phyloP scores from a whole-genome alignment of 2,329 filamentous ascomycete species.

The Apiospora koreana region DNA sequence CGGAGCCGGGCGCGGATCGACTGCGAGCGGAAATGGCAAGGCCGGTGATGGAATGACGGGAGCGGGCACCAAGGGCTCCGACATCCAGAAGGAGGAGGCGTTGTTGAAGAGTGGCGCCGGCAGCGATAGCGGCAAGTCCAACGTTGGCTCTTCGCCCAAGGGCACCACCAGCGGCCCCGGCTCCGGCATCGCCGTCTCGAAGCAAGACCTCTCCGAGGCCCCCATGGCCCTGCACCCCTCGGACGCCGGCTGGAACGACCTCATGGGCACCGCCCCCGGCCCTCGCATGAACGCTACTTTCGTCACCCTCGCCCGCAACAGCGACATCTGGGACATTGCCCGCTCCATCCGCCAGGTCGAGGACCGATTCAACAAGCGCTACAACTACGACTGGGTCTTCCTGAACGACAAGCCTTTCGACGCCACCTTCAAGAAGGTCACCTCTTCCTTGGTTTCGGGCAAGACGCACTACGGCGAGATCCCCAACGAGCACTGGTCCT shows the following conservation, averaged over 20 bases:
- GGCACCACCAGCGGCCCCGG: conserved; percentile 20
- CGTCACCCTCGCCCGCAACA: conserved; percentile 91
- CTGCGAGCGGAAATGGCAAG: conserved; percentile 22
- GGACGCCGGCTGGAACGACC: conserved; percentile 54
- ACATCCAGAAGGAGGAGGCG: conserved; percentile 10
- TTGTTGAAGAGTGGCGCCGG: conserved; percentile 20
- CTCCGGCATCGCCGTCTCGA: conserved; percentile 26
- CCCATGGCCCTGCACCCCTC: conserved; percentile 55
- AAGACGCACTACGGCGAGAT: conserved; percentile 91
- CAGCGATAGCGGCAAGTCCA: conserved; percentile 8
- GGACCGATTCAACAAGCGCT: conserved; percentile 96
- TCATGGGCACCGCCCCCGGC: conserved; percentile 57
- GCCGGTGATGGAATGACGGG: conserved; percentile 21
- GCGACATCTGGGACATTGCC: conserved; percentile 94
- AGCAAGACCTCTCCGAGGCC: conserved; percentile 41
- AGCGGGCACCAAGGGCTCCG: conserved; percentile 26
- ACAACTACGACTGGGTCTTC: conserved; percentile 99
- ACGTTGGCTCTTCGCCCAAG: conserved; percentile 27
- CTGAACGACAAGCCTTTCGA: conserved; percentile 96
- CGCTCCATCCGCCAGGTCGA: conserved; percentile 95
- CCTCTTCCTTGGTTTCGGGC: conserved; percentile 84
- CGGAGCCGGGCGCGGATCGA: conserved; percentile 25
- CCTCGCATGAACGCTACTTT: conserved; percentile 96
- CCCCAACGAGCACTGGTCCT: conserved; percentile 92
- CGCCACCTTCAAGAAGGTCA: conserved; percentile 90